Conservation (phyloP, 768 basidiomycete genomes). For the Panaeolus cyanescens region DNA sequence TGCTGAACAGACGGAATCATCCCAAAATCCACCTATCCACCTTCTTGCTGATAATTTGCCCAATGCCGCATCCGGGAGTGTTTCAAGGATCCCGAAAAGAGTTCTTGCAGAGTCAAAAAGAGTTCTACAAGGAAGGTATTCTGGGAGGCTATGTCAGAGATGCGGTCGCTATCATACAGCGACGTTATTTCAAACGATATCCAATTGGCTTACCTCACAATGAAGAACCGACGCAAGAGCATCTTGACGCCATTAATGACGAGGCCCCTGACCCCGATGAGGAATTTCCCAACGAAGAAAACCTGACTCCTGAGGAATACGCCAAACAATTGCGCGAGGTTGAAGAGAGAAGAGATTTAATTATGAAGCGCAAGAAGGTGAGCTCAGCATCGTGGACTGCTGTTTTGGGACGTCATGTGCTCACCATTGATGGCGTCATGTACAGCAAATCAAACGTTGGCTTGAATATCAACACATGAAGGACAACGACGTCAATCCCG, state of each 20-base stretch:
- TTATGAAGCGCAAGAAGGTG: background rate
- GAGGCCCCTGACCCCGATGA: background rate
- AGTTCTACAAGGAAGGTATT: constrained; percentile 4
- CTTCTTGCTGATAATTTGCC: too few relatives aligned
- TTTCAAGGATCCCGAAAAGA: constrained; percentile 9
- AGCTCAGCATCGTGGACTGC: background rate
- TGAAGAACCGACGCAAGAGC: constrained; percentile 10
- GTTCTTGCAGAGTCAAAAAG: constrained; percentile 6
- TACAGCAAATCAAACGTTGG: constrained; percentile 14
- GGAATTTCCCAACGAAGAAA: background rate
- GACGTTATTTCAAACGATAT: constrained; percentile 14
- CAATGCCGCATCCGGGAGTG: constrained; percentile 14
- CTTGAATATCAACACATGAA: constrained; percentile 18
- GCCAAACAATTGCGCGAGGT: background rate
- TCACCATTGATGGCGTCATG: background rate
- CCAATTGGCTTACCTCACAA: constrained; percentile 5
- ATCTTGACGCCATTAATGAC: constrained; percentile 10
- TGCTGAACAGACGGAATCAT: too few relatives aligned
- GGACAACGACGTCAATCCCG: constrained; percentile 3
- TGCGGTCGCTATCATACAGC: constrained; percentile 6
- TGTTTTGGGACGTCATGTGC: background rate
- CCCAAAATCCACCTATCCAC: too few relatives aligned
- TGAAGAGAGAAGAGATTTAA: background rate
- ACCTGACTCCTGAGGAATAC: constrained; percentile 1
- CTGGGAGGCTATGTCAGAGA: constrained; percentile 5